These are phyloP conservation scores for Wallacemonas sp. DNA, from an alignment of 208 protist species.

Conservation along the genomic window DNA sequence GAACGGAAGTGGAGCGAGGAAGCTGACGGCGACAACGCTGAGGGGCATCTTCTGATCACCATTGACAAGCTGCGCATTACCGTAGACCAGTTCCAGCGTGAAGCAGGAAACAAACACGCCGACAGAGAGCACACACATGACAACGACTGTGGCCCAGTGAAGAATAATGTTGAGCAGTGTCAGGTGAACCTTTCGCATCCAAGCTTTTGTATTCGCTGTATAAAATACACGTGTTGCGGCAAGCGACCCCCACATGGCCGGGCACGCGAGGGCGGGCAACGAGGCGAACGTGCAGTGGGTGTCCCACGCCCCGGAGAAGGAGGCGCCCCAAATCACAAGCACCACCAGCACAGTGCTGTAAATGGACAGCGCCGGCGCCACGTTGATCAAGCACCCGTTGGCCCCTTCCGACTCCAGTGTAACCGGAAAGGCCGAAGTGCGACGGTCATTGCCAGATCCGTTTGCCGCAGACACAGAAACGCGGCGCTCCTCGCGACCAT, in stretches of 20 bases:
- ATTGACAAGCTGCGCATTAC: conserved; percentile 1
- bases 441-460: neutral
- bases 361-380: conserved; percentile 24
- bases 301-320: conserved; percentile 41
- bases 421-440: neutral
- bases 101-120: conserved; percentile 28
- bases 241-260: conserved; percentile 33
- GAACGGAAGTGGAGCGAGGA: conserved; percentile 22
- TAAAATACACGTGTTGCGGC: conserved; percentile 16
- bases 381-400: conserved; percentile 16
- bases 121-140: conserved; percentile 18
- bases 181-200: conserved; percentile 10
- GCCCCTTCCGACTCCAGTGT: neutral
- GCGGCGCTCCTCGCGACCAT: neutral
- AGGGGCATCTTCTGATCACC: conserved; percentile 7
- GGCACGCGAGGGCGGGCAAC: conserved; percentile 34
- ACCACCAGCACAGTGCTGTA: conserved; percentile 25
- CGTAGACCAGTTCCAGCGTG: conserved; percentile 17
- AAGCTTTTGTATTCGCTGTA: neutral
- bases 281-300: conserved; percentile 42
- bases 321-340: conserved; percentile 26
- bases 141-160: conserved; percentile 20
- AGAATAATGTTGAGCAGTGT: conserved; percentile 21
- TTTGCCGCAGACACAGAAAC: neutral
- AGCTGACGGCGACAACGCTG: conserved; percentile 19